Conservation (phyloP, 139 green algal genomes). For the Chlorella sp. region DNA sequence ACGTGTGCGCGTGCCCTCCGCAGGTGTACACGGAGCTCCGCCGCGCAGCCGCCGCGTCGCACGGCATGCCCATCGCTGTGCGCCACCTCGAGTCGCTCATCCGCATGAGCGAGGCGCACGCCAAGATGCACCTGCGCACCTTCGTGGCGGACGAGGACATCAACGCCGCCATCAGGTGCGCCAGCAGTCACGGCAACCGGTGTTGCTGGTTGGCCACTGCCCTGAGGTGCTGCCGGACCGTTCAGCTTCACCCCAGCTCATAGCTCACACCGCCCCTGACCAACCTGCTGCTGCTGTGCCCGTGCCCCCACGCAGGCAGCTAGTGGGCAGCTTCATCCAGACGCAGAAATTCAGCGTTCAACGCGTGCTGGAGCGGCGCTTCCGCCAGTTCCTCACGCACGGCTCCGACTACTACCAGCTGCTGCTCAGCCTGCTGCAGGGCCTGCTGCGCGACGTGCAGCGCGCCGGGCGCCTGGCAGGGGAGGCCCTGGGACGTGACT, state of each 20-base stretch:
- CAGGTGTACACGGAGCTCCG: slow-evolving; percentile 47
- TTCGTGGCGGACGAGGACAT: slow-evolving; percentile 83
- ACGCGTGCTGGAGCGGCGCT: slow-evolving; percentile 61
- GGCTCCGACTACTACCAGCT: slow-evolving; percentile 34
- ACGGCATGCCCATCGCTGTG: slow-evolving; percentile 95
- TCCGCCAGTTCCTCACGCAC: slow-evolving; percentile 32
- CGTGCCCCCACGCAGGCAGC: slow-evolving; percentile 56
- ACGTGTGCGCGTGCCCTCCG: too few species aligned
- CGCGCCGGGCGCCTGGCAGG: slow-evolving; percentile 39
- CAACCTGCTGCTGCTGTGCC: not conserved
- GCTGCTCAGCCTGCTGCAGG: slow-evolving; percentile 35
- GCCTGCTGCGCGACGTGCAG: slow-evolving; percentile 65
- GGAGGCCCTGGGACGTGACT: slow-evolving; percentile 9
- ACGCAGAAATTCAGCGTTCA: slow-evolving; percentile 96
- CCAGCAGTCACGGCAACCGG: not conserved
- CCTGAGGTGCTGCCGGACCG: not conserved
- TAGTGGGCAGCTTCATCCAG: slow-evolving; percentile 93
- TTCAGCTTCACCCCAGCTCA: not conserved
- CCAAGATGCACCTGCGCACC: slow-evolving; percentile 91
- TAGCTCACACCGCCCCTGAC: not conserved
- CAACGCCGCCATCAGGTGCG: slow-evolving; percentile 64
- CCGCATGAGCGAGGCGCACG: slow-evolving; percentile 93
- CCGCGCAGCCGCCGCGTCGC: slow-evolving; percentile 41
- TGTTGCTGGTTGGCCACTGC: not conserved
- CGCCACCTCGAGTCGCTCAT: slow-evolving; percentile 97